Percentiles rank a stretch among this genome's conserved stretches.
phyloP scores from a whole-genome alignment of 2,329 filamentous ascomycete species.

The Lasiodiplodia sp. region DNA sequence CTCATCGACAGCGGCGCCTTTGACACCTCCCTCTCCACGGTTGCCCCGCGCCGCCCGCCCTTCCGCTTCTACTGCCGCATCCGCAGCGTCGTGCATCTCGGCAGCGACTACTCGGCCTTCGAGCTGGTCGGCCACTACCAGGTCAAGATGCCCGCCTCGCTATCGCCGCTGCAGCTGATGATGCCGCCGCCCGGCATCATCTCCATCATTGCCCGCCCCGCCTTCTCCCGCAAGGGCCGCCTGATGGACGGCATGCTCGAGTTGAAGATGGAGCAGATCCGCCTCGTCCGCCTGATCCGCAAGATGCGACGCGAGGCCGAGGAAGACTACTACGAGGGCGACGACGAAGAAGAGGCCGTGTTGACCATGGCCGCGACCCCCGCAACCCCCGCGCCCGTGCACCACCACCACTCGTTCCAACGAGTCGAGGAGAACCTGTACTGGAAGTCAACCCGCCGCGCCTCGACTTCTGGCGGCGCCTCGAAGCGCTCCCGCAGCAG shows the following conservation, averaged over 20 bases:
- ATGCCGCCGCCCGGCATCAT: slow-evolving; percentile 20
- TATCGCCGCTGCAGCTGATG: slow-evolving; percentile 14
- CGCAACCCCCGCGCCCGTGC: neutral
- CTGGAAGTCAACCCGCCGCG: neutral
- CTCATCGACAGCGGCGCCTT: neutral
- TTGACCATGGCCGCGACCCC: neutral
- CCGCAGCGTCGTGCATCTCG: slow-evolving; percentile 16
- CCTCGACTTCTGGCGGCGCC: neutral
- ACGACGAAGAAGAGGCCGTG: neutral
- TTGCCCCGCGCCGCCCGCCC: neutral
- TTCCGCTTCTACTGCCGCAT: slow-evolving; percentile 26
- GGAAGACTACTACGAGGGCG: neutral
- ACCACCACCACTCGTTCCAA: neutral
- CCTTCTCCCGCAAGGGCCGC: neutral
- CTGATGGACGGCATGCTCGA: slow-evolving; percentile 13
- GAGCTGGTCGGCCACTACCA: slow-evolving; percentile 20
- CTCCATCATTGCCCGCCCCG: slow-evolving; percentile 15
- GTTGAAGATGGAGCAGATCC: slow-evolving; percentile 14
- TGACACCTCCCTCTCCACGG: neutral
- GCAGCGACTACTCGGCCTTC: slow-evolving; percentile 6
- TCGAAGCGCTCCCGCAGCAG: neutral
- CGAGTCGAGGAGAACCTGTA: neutral
- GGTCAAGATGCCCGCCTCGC: neutral
- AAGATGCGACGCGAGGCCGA: neutral
- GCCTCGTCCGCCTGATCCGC: neutral